Evolutionary conservation across 345 rosid genomes (phyloP), one percentile per base, ranked within the genome.

Genomic region (Reutealis trisperma): DNA sequence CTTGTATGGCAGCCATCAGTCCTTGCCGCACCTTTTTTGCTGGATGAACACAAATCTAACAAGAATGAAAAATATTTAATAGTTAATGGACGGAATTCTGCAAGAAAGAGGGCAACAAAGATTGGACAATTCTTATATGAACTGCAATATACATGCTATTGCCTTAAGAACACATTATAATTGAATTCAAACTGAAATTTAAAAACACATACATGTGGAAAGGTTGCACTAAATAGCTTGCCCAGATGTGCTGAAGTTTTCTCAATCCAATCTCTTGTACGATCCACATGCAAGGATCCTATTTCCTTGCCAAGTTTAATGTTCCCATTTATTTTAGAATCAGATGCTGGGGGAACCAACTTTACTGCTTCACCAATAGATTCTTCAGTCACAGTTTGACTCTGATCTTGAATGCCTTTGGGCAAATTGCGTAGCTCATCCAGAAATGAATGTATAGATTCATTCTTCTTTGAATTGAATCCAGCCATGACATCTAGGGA

Each of bases 21-120:
- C 91, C 98, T 68, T 49, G 70, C 76, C 98, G 87, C 74, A 93
- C 84, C 88, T 77, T 90, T 24, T 88, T 78, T 3, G 90, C 84
- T 81, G 91, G 94, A 82, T 95, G 96, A 84, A 84, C 84, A 85
- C 91, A 93, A 74, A 95, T 88, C 99, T 95, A 87, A 72, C 55
- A 80, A 72, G 68, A 80, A 78, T 14, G 62, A 49, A 75, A 73
- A 72, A 61, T 25, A 41, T 73, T 63, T 67, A 70, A 34, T 25
- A 73, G 32, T 37, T 55, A n/a, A 74, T 44, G 52, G 51, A 71
- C 75, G 64, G 25, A 71, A 66, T 27, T 11, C 12, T 18, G 32
- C 24, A 14, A 47, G 61, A 34, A 34, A 59, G 13, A n/a, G 2
- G 5, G n/a, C n/a, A 22, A 60, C 54, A 5, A 10, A 51, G 42